Base-by-base conservation (phyloP, 805 yeast species). In the Teunomyces lycoperdinae region DNA sequence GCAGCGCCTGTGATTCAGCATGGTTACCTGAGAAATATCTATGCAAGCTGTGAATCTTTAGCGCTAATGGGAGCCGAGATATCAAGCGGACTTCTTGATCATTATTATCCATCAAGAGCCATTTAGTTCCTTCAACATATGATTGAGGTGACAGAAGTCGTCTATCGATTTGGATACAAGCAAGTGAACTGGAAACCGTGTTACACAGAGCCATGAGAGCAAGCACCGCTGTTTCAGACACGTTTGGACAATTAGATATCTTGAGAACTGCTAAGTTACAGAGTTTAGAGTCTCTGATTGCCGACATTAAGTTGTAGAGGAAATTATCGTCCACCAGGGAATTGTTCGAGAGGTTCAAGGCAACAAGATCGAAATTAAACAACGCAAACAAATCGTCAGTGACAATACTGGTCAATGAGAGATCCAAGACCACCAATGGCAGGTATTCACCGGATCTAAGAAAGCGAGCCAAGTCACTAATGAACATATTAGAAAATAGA, bases 271-370 rank as follows among this genome's bases (percentile, higher is more conserved):
- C 52, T 14, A 71, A 52, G 6, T 51, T 52, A 2, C 54, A 41
- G 2, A 65, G 17, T 30, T 51, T 52, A 34, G 50, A 55, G 16
- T 56, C 51, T 38, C 53, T 45, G 14, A 62, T 45, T 41, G 58
- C 47, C 9, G 52, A 36, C 9, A 49, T 38, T n/a, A 71, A 46
- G 20, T 63, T 62, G 40, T 57, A 52, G 4, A 71, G 40, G 28
- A 60, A 65, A 32, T 51, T 61, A 51, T 71, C 76, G 52, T 69
- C 70, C 9, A 71, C 55, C 9, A 45, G 39, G 0, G 40, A 40
- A 32, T 57, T 58, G 30, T 62, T 58, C 1, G 76, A 70, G 9
- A 73, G 36, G 14, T 53, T 46, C 24, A 52, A 44, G 5, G 63
- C 72, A 24, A 55, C 57, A 13, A 70, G 52, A 26, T 54, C 53